Evolutionary conservation across 345 rosid genomes (phyloP).

Genomic region (Orychophragmus violaceus): DNA sequence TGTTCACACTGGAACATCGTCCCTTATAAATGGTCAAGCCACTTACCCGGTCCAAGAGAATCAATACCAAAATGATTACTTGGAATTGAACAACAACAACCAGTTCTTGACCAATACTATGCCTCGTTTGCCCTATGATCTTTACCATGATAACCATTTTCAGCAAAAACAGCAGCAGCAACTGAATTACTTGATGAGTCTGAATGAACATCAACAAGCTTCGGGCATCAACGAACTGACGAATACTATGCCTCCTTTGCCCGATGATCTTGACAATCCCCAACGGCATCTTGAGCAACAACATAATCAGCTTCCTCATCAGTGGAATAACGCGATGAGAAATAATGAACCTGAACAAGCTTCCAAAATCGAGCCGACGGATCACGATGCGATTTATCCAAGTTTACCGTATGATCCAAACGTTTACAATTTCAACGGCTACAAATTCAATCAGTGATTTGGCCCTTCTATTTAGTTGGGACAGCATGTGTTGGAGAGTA

Average conservation of each 20-base stretch:
- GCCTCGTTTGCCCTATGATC: background rate
- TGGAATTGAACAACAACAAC: slow-evolving; percentile 1
- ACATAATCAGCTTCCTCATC: background rate
- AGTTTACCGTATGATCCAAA: slow-evolving; percentile 2
- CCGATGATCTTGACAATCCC: background rate
- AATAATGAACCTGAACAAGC: background rate
- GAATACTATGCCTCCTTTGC: background rate
- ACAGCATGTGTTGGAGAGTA: background rate
- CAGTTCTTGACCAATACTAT: background rate
- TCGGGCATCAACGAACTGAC: too few species aligned
- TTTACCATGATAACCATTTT: background rate
- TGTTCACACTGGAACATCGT: background rate
- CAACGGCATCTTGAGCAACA: background rate
- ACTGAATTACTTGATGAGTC: too few species aligned
- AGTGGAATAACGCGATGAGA: background rate
- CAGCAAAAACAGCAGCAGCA: background rate
- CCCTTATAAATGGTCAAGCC: background rate
- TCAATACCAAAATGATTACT: background rate
- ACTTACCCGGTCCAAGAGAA: background rate
- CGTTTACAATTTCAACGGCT: background rate
- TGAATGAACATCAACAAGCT: too few species aligned
- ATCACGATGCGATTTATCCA: background rate
- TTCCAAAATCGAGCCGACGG: background rate
- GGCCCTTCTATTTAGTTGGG: background rate
- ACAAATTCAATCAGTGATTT: background rate